phyloP scores from a whole-genome alignment of 1,139 yeast genomes.

The Nakaseomyces sp. region DNA sequence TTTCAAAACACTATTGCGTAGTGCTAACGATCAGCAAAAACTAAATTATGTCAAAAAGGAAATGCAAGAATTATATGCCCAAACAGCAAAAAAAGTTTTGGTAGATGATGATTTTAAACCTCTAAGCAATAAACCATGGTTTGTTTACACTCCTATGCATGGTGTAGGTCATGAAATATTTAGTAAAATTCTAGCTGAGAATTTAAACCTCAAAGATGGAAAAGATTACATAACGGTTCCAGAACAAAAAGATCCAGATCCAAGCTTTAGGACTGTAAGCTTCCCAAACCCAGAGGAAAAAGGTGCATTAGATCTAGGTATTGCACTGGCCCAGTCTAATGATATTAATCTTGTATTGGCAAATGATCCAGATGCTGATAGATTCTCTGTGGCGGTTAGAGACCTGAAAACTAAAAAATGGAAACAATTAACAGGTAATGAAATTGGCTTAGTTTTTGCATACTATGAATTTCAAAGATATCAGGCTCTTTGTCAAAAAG shows the following conservation, averaged over 20 bases:
- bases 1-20: slow-evolving; percentile 33
- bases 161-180: slow-evolving; percentile 68
- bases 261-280: slow-evolving; percentile 71
- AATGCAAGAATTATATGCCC: slow-evolving; percentile 27
- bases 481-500: slow-evolving; percentile 19
- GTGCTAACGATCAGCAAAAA: slow-evolving; percentile 16
- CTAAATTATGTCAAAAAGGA: slow-evolving; percentile 31
- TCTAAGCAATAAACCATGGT: slow-evolving; percentile 30
- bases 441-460: slow-evolving; percentile 80
- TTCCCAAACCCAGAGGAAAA: slow-evolving; percentile 96
- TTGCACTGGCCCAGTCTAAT: slow-evolving; percentile 34
- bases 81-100: slow-evolving; percentile 11
- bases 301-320: slow-evolving; percentile 78
- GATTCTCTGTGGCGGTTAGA: slow-evolving; percentile 67
- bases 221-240: slow-evolving; percentile 33
- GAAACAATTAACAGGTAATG: slow-evolving; percentile 85
- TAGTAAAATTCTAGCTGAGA: slow-evolving; percentile 26
- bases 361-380: slow-evolving; percentile 94
- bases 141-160: slow-evolving; percentile 90
- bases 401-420: slow-evolving; percentile 37
- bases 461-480: slow-evolving; percentile 43
- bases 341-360: slow-evolving; percentile 59
- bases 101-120: slow-evolving; percentile 23
- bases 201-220: slow-evolving; percentile 25
- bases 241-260: slow-evolving; percentile 70